Percentiles rank a stretch among this genome's conserved stretches.
Conservation (phyloP, 305 asterid genomes). For the Solanum aculeatissimum region DNA sequence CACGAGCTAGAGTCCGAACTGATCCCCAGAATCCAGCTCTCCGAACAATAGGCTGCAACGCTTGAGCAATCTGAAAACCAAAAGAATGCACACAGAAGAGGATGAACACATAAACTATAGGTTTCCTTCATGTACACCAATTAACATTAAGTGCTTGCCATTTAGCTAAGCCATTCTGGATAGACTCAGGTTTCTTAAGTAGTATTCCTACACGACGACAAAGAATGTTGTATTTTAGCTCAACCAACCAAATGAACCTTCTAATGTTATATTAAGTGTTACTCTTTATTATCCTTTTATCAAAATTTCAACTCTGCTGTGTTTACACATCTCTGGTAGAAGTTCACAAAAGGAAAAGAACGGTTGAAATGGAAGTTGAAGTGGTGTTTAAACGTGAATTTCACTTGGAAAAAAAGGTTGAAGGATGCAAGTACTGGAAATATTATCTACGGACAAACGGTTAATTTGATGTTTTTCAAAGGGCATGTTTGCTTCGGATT, state of each 20-base stretch:
- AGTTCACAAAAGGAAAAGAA: not conserved
- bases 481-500: not conserved
- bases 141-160: not conserved
- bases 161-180: not conserved
- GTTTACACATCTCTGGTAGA: not conserved
- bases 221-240: not conserved
- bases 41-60: constrained; percentile 60
- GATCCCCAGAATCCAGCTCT: constrained; percentile 82
- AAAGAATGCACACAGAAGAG: not conserved
- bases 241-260: not conserved
- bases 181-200: not conserved
- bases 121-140: not conserved
- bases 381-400: not conserved
- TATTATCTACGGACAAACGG: not conserved
- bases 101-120: not conserved
- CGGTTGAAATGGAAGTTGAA: not conserved
- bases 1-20: constrained; percentile 69
- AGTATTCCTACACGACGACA: not conserved
- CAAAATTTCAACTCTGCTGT: not conserved
- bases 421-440: not conserved
- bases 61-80: constrained; percentile 69
- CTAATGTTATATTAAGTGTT: not conserved
- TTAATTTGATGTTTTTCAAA: not conserved
- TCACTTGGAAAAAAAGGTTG: not conserved
- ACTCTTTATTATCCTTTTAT: not conserved